Percentiles rank a stretch among this genome's conserved stretches.
Evolutionary conservation across 192 early-diverging fungal species (phyloP).

Genomic region (Fimicolochytrium jonesii): DNA sequence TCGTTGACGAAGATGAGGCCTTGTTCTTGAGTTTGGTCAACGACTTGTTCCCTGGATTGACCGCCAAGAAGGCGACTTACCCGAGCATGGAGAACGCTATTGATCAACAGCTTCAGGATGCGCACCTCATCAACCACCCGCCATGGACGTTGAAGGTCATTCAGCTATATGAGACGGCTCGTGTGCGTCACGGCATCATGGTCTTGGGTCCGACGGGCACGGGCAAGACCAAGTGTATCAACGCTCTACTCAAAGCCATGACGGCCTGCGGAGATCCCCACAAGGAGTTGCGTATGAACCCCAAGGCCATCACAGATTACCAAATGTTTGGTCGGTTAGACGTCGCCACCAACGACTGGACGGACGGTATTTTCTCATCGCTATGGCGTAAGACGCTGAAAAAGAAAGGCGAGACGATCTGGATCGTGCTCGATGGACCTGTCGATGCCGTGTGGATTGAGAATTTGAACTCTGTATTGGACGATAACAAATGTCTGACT

Average conservation of each 20-base stretch:
- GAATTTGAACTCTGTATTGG: conserved; percentile 59
- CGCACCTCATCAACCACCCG: conserved; percentile 54
- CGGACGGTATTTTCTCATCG: conserved; percentile 64
- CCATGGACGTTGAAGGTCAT: conserved; percentile 66
- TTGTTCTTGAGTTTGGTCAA: conserved; percentile 58
- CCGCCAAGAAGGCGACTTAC: conserved; percentile 54
- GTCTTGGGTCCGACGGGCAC: conserved; percentile 62
- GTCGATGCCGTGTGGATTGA: conserved; percentile 69
- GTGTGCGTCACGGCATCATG: conserved; percentile 64
- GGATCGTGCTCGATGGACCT: conserved; percentile 63
- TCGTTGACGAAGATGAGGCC: conserved; percentile 64
- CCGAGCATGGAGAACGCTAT: conserved; percentile 53
- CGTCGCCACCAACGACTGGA: conserved; percentile 67
- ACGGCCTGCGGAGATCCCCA: conserved; percentile 61
- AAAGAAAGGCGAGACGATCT: conserved; percentile 54
- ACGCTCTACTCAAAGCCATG: conserved; percentile 55
- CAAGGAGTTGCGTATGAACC: conserved; percentile 64
- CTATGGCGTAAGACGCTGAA: conserved; percentile 63
- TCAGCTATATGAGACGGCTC: conserved; percentile 60
- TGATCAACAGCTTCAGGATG: conserved; percentile 58
- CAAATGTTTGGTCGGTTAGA: conserved; percentile 66
- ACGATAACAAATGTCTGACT: conserved; percentile 66
- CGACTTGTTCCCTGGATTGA: conserved; percentile 60
- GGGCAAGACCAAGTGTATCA: conserved; percentile 61
- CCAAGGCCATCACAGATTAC: conserved; percentile 63